phyloP scores from a whole-genome alignment of 2,329 filamentous ascomycete genomes.

The Akanthomyces uredinophilus region DNA sequence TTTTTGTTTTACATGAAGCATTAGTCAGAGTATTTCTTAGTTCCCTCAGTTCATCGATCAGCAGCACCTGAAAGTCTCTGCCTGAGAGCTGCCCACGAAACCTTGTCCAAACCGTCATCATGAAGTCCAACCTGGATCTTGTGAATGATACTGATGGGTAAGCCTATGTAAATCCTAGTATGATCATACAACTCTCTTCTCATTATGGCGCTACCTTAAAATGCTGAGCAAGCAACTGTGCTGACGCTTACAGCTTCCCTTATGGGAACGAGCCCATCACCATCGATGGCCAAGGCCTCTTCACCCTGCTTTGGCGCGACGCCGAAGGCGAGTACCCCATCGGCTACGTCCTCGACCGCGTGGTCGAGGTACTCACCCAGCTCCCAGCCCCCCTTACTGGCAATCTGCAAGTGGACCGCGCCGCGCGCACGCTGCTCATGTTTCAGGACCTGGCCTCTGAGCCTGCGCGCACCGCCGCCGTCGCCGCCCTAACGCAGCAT shows the following conservation, averaged over 20 bases:
- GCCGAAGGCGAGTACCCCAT: constrained; percentile 59
- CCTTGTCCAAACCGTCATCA: background rate
- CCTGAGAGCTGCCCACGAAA: background rate
- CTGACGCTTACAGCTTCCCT: constrained; percentile 59
- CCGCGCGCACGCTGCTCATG: constrained; percentile 58
- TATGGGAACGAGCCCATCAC: constrained; percentile 60
- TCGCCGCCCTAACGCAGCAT: constrained; percentile 54
- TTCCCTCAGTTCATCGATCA: too few species aligned
- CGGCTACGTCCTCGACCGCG: constrained; percentile 52
- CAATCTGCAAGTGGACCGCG: constrained; percentile 56
- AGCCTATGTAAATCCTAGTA: too few species aligned
- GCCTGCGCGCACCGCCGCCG: constrained; percentile 54
- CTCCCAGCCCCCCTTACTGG: constrained; percentile 51
- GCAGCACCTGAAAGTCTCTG: too few species aligned
- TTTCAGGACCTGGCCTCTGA: constrained; percentile 52
- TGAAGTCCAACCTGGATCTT: constrained; percentile 44
- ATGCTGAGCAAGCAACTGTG: background rate
- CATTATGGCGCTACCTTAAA: background rate
- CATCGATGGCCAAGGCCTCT: constrained; percentile 54
- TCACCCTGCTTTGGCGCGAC: constrained; percentile 59
- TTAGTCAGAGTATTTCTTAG: too few species aligned
- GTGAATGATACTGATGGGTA: constrained; percentile 51
- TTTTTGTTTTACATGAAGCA: background rate
- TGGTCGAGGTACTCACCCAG: constrained; percentile 43
- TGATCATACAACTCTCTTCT: background rate